phyloP scores from a whole-genome alignment of 257 asterid species.

The Solanum tarijense region DNA sequence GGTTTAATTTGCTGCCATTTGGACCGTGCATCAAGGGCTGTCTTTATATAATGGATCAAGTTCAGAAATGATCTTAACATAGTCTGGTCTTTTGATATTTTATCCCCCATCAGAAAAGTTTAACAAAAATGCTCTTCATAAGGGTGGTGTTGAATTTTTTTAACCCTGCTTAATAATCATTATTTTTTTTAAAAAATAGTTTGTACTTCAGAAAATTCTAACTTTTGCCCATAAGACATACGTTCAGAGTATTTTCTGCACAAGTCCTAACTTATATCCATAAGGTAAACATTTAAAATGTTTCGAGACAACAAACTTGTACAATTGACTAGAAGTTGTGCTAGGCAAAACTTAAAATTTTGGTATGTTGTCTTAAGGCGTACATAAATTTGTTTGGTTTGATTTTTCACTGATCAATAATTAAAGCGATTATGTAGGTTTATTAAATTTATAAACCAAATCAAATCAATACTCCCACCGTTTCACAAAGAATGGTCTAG shows the following conservation, averaged over 20 bases:
- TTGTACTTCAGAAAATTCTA: too few species aligned
- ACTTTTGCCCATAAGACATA: too few species aligned
- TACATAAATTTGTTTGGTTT: neutral
- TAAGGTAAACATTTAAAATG: too few species aligned
- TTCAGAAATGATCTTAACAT: neutral
- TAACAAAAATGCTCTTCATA: too few species aligned
- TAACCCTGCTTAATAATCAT: too few species aligned
- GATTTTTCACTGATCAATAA: neutral
- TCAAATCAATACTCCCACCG: too few species aligned
- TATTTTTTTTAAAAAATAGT: too few species aligned
- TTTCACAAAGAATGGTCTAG: too few species aligned
- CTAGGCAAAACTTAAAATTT: neutral
- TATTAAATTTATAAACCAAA: too few species aligned
- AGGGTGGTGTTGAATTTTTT: neutral
- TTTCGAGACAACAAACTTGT: neutral
- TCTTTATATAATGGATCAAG: neutral
- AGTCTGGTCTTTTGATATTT: neutral
- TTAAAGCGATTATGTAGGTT: too few species aligned
- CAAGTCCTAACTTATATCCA: neutral
- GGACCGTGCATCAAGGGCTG: neutral
- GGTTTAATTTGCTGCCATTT: neutral
- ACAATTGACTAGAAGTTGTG: neutral
- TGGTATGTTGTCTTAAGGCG: neutral
- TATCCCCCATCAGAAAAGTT: too few species aligned
- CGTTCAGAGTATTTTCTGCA: too few species aligned